Evolutionary conservation across 192 early-diverging fungal species (phyloP).

Genomic region (Geranomyces variabilis): DNA sequence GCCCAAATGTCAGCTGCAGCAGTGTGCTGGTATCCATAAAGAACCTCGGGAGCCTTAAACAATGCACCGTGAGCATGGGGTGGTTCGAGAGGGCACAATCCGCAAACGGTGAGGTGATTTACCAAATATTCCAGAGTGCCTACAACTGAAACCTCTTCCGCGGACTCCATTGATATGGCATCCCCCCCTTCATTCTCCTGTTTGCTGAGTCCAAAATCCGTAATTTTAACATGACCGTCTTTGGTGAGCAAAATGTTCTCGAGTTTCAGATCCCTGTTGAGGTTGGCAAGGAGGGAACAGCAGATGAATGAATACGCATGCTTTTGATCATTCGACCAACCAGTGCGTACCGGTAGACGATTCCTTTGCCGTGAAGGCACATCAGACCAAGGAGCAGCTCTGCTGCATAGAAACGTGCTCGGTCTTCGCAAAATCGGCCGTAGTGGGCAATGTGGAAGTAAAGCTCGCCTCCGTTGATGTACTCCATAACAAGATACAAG

Average conservation of each 20-base stretch:
- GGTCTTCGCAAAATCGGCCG: conserved; percentile 53
- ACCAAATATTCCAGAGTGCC: conserved; percentile 60
- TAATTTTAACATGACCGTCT: conserved; percentile 57
- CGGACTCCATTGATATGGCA: not conserved
- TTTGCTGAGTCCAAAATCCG: conserved; percentile 58
- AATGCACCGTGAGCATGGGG: not conserved
- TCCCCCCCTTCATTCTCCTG: conserved; percentile 34
- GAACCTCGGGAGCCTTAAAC: conserved; percentile 53
- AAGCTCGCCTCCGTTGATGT: conserved; percentile 91
- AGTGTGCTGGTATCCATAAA: conserved; percentile 46
- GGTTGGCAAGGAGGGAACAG: not conserved
- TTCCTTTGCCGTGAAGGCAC: conserved; percentile 53
- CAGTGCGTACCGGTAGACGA: conserved; percentile 51
- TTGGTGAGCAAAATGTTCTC: conserved; percentile 58
- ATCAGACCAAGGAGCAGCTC: conserved; percentile 50
- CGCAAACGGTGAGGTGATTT: too few species aligned
- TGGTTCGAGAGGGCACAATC: too few species aligned
- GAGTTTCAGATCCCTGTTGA: conserved; percentile 55
- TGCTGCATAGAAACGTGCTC: conserved; percentile 54
- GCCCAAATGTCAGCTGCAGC: conserved; percentile 63
- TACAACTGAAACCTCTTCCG: conserved; percentile 33
- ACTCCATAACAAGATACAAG: conserved; percentile 68
- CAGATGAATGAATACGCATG: not conserved
- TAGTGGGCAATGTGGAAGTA: conserved; percentile 77
- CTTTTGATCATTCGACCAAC: too few species aligned